These are phyloP conservation scores for Xylariaceae sp. DNA, from an alignment of 2,329 filamentous ascomycete species.

Conservation along the genomic window DNA sequence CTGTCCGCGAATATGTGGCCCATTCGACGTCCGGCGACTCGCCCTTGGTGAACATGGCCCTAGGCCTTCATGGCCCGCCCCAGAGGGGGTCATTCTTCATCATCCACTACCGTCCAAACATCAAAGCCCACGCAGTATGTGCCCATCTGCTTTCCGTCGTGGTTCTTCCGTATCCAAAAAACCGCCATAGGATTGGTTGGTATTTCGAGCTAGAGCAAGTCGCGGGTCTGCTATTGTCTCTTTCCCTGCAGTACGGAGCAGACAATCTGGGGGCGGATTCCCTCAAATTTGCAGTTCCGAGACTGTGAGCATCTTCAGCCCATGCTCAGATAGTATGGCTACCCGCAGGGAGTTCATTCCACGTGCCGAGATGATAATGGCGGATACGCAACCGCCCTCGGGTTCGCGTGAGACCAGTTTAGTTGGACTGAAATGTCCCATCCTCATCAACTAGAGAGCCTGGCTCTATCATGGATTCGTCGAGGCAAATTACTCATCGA, in stretches of 20 bases:
- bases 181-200: too few relatives aligned
- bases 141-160: too few relatives aligned
- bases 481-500: constrained; percentile 31
- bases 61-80: constrained; percentile 41
- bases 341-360: constrained; percentile 28
- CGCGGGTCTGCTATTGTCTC: not conserved
- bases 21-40: constrained; percentile 30
- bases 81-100: constrained; percentile 37
- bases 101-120: constrained; percentile 40
- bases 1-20: constrained; percentile 27
- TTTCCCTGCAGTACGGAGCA: constrained; percentile 28
- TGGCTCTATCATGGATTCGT: constrained; percentile 30
- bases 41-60: constrained; percentile 39
- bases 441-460: too few relatives aligned
- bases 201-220: too few relatives aligned
- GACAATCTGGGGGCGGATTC: constrained; percentile 47
- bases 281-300: constrained; percentile 43
- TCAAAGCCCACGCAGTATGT: constrained; percentile 38
- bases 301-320: constrained; percentile 51
- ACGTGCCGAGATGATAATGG: too few relatives aligned
- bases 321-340: constrained; percentile 32
- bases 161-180: too few relatives aligned
- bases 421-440: too few relatives aligned
- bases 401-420: too few relatives aligned
- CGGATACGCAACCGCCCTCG: too few relatives aligned